Evolutionary conservation across 108 stramenopile genomes (phyloP), one percentile per base, ranked within the genome.

Genomic region (Cyclotella baltica): DNA sequence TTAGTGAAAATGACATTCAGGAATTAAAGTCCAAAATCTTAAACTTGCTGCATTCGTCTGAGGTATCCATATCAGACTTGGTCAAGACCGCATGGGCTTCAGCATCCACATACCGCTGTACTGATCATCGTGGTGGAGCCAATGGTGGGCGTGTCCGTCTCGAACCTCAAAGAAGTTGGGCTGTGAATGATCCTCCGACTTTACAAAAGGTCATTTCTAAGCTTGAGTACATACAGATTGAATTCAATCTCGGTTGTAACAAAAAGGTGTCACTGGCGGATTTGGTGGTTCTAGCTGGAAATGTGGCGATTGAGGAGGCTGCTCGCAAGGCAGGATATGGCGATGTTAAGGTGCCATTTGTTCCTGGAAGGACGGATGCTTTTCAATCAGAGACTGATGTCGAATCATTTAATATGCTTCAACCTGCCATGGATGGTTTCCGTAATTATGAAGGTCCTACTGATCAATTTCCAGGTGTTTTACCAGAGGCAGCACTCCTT

Each of bases 61-160:
- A 80, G 13, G 22, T 91, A n/a, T 80, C 90, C 6, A 65, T 82
- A 29, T 79, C 87, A 0, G 81, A 82, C 23, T 80, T 90, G 36
- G 85, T 90, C 10, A 77, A 83, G 29, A 83, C 86, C 29, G 91
- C 91, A 37, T 92, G 91, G 91, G 91, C 88, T 37, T 87, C 89
- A 16, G 89, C 89, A 23, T 85, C 87, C 5, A 89, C 88, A 33
- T 92, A 83, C 80, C 89, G 91, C 13, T 65, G 52, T 23, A 86
- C 91, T 22, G 91, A 92, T 80, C 84, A 90, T 67, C 81, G 91
- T 51, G 91, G 91, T 67, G 91, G 91, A 64, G 89, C 91, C 33
- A 92, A 92, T 70, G 91, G 91, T 13, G 89, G 86, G 23, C 59
- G 91, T 27, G 85, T 92, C 75, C 84, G 88, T 5, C 73, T 92